Evolutionary conservation across 73 alveolate genomes (phyloP), one percentile per base, ranked within the genome.

Genomic region (Strombidium stylifer): DNA sequence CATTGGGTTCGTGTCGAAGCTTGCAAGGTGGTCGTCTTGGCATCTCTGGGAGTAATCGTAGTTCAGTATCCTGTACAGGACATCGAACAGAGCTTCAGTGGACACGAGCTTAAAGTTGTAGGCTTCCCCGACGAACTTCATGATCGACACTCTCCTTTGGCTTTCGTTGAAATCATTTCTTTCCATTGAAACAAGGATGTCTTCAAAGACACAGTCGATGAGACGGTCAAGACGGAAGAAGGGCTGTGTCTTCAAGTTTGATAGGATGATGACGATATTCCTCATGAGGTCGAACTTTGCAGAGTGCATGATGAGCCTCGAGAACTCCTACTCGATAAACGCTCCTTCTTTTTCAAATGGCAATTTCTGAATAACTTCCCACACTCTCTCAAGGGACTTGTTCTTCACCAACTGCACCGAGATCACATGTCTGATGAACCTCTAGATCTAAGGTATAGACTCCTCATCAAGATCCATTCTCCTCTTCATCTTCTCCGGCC

Each of bases 61-160:
- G 57, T 80, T 80, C 52, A 80, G 71, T 46, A 80, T 39, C 41
- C 74, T 51, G 47, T 64, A 64, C 19, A 64, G 34, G 11, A 64
- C 32, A n/a, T 53, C 72, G 28, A 51, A 55, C 23, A 69, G 55
- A 15, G 24, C 36, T 25, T 24, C 16, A 20, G 71, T 45, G 42
- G 34, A 73, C 6, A 69, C 4, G 26, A 41, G 60, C 46, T 47
- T 48, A 31, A 24, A 80, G 69, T 80, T 80, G 75, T 80, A 80
- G 48, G 72, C 71, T 66, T 80, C 91, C 2, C 91, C 86, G 41
- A 80, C 73, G 36, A 80, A 57, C 40, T 80, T 80, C 78, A 80
- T 67, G 31, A 70, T 61, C 14, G 71, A 26, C 2, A 61, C 85
- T 46, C 91, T 23, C 59, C 72, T 30, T 14, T 79, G 71, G 56